A percentile compares a stretch with the other conserved stretches of the same genome.
Conservation (phyloP, 2,329 filamentous ascomycete species). For the Penicillium sp. region DNA sequence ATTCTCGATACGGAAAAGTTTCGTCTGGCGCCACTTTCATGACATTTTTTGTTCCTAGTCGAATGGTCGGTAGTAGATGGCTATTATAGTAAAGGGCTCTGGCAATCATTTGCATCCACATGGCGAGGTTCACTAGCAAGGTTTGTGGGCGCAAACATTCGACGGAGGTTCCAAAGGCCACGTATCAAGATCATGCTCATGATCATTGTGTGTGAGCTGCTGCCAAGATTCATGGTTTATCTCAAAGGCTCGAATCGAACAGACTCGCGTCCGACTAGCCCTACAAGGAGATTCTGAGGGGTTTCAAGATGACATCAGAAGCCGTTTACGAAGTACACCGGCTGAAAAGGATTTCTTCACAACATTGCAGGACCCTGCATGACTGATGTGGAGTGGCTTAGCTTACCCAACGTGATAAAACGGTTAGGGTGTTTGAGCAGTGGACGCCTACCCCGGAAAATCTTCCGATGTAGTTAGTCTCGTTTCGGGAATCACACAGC, state of each 20-base stretch:
- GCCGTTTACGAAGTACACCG: neutral
- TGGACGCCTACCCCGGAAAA: constrained; percentile 3
- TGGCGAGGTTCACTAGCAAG: too few species aligned
- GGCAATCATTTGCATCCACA: neutral
- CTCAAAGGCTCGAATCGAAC: too few species aligned
- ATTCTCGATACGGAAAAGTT: too few species aligned
- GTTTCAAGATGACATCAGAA: neutral
- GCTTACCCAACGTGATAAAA: neutral
- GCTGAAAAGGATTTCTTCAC: neutral
- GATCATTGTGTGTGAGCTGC: neutral
- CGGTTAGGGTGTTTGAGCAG: neutral
- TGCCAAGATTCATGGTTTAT: too few species aligned
- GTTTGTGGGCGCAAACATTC: too few species aligned
- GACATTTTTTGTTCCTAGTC: neutral
- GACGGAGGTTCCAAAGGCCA: neutral
- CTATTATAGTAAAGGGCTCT: neutral
- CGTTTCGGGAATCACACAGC: neutral
- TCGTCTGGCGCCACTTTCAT: neutral
- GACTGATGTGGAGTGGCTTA: neutral
- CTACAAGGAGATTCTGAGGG: neutral
- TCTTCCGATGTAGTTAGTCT: neutral
- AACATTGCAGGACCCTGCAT: neutral
- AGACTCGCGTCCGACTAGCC: neutral
- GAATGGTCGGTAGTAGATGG: neutral
- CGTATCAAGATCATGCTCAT: neutral